Evolutionary conservation across 2,329 filamentous ascomycete species (phyloP), one percentile per base, ranked within the genome.

Genomic region (Exophiala alcalophila): DNA sequence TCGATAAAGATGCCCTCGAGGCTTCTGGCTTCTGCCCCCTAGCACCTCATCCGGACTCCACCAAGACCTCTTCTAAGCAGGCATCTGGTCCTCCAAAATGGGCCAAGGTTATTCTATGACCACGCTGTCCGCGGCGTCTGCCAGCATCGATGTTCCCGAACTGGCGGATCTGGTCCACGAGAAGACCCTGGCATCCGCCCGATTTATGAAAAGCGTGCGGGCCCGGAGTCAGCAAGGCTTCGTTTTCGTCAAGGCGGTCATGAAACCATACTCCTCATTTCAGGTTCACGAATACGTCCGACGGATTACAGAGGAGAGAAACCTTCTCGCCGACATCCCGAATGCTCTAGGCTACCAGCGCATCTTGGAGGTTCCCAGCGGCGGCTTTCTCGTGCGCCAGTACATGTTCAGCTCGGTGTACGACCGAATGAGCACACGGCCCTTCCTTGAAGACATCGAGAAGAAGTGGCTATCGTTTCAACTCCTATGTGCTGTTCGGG

Each of bases 391-490:
- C 14, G 87, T 96, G 44, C 84, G 92, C 38, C 94, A 97, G 66
- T 97, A 86, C 62, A 81, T 97, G 48, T 92, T 97, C 67, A 96
- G 86, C 71, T 97, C 92, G 16, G 77, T 98, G 4, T 98, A 98
- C 68, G 92, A 98, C 68, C 86, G 92, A 40, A 81, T 98, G 65
- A 80, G 92, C 66, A 98, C 92, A 6, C 81, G 94, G 5, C 94
- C 92, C 0, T 98, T 98, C 57, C 73, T 97, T 7, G 94, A 98
- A 65, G 87, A 94, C 54, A 92, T 98, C 53, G 92, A 98, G 66
- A 97, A 96, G 75, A 96, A 94, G 70, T 98, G 92, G 92, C 77
- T 98, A 36, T 86, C 91, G 0, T 98, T 95, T 58, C 92, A 98
- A 68, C 77, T 98, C 2, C 76, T 98, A 8, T 96, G 89, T 64